Evolutionary conservation across 2,329 filamentous ascomycete genomes (phyloP).

Genomic region (Chaetomium globosum): DNA sequence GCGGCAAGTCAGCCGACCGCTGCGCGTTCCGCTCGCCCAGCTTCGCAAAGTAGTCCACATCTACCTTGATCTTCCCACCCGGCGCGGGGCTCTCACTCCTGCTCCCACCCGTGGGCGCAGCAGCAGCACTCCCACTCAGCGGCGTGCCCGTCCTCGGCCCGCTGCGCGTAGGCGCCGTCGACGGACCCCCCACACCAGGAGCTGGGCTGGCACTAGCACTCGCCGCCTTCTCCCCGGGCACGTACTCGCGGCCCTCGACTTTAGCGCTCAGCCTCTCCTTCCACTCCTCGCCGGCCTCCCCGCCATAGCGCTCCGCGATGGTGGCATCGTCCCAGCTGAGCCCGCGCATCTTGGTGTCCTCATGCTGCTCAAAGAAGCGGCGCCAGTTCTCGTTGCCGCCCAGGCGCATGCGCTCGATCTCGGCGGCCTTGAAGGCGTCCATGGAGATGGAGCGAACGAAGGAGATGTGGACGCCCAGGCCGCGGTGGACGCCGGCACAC

Average conservation of each 20-base stretch:
- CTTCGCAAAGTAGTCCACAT: conserved; percentile 88
- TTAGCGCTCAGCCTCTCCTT: conserved; percentile 87
- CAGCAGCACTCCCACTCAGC: conserved; percentile 36
- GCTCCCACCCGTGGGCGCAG: conserved; percentile 33
- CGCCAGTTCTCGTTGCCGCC: conserved; percentile 90
- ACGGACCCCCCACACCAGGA: conserved; percentile 34
- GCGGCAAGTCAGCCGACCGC: conserved; percentile 73
- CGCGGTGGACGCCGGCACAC: conserved; percentile 92
- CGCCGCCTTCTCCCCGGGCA: conserved; percentile 66
- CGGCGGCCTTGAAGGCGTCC: conserved; percentile 93
- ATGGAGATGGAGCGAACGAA: conserved; percentile 98
- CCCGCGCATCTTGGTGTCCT: conserved; percentile 66
- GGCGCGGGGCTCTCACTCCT: conserved; percentile 41
- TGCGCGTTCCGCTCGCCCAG: conserved; percentile 82
- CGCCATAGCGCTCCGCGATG: conserved; percentile 86
- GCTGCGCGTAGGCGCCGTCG: conserved; percentile 35
- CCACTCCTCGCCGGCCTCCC: conserved; percentile 90
- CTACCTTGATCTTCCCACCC: conserved; percentile 60
- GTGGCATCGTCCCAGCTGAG: conserved; percentile 82
- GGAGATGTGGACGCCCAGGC: conserved; percentile 95
- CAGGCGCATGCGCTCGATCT: conserved; percentile 90
- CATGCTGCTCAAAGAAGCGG: conserved; percentile 78
- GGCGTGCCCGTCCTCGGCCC: conserved; percentile 47
- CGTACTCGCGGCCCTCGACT: conserved; percentile 85
- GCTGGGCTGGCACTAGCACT: conserved; percentile 32